Percentiles rank a stretch among this genome's conserved stretches.
Conservation (phyloP, 2,329 filamentous ascomycete genomes). For the Colletotrichum lupini region DNA sequence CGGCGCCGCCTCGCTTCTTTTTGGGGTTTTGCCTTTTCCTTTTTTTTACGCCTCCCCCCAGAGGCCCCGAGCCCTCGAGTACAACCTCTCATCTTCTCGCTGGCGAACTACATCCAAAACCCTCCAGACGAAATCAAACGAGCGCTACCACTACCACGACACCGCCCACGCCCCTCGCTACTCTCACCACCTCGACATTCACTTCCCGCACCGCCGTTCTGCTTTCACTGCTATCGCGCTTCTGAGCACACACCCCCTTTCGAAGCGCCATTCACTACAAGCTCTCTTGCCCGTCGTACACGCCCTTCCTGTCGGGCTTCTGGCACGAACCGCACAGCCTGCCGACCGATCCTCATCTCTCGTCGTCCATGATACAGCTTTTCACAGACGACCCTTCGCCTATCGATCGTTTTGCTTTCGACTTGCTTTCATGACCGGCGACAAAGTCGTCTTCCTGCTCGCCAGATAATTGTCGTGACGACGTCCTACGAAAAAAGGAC, state of each 20-base stretch:
- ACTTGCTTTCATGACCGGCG: slow-evolving; percentile 29
- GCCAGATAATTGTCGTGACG: slow-evolving; percentile 29
- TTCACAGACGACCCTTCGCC: slow-evolving; percentile 15
- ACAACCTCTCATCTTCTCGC: not conserved
- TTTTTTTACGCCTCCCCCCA: slow-evolving; percentile 8
- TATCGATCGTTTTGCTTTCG: slow-evolving; percentile 8
- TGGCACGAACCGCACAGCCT: slow-evolving; percentile 34
- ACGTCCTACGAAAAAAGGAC: slow-evolving; percentile 29
- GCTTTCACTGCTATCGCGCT: slow-evolving; percentile 19
- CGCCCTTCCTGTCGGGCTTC: slow-evolving; percentile 25
- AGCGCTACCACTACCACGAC: slow-evolving; percentile 28
- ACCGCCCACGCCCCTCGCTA: not conserved
- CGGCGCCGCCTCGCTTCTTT: slow-evolving; percentile 14
- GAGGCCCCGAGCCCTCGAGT: slow-evolving; percentile 16
- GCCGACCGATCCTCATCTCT: slow-evolving; percentile 11
- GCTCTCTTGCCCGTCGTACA: slow-evolving; percentile 21
- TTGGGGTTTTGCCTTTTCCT: not conserved
- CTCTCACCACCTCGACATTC: not conserved
- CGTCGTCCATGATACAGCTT: slow-evolving; percentile 29
- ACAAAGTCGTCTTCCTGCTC: slow-evolving; percentile 11
- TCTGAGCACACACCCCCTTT: slow-evolving; percentile 23
- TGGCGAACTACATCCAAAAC: slow-evolving; percentile 22
- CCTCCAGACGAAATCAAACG: slow-evolving; percentile 20
- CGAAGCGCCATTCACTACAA: slow-evolving; percentile 28
- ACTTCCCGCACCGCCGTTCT: slow-evolving; percentile 4